A percentile compares a stretch with the other conserved stretches of the same genome.
These are phyloP conservation scores for Phytophthora parvispora DNA, from an alignment of 352 stramenopile genomes.

Conservation along the genomic window DNA sequence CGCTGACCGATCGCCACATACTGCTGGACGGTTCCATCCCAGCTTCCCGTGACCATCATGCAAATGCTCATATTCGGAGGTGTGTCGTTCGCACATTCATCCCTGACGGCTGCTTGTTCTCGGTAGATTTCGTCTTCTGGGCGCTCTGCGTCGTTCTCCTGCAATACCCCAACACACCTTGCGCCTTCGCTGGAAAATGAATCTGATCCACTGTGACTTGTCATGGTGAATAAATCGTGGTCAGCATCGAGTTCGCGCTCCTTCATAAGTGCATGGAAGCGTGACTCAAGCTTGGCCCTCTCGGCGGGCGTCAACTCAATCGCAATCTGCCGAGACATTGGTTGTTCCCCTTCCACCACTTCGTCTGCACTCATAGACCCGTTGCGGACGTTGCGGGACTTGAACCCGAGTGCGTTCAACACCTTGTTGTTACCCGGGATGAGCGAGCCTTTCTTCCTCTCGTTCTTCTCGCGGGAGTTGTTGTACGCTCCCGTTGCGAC, in stretches of 20 bases:
- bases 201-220: not conserved
- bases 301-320: slow-evolving; percentile 53
- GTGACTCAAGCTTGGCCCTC: slow-evolving; percentile 43
- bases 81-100: slow-evolving; percentile 22
- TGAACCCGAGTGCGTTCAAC: slow-evolving; percentile 48
- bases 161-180: slow-evolving; percentile 14
- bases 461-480: slow-evolving; percentile 44
- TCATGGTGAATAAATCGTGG: too few species aligned
- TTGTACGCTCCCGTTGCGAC: slow-evolving; percentile 79
- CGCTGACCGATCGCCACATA: slow-evolving; percentile 80
- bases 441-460: slow-evolving; percentile 58
- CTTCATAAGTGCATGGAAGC: slow-evolving; percentile 52
- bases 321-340: slow-evolving; percentile 41
- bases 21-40: slow-evolving; percentile 76
- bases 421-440: slow-evolving; percentile 59
- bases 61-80: slow-evolving; percentile 73
- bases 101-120: slow-evolving; percentile 5
- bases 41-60: slow-evolving; percentile 72
- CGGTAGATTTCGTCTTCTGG: slow-evolving; percentile 34
- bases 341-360: slow-evolving; percentile 35
- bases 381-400: slow-evolving; percentile 54
- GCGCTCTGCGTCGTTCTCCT: slow-evolving; percentile 27
- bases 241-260: slow-evolving; percentile 37
- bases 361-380: slow-evolving; percentile 62
- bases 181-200: not conserved